Evolutionary conservation across 2,329 filamentous ascomycete species (phyloP).

Genomic region (Colletotrichum siamense): DNA sequence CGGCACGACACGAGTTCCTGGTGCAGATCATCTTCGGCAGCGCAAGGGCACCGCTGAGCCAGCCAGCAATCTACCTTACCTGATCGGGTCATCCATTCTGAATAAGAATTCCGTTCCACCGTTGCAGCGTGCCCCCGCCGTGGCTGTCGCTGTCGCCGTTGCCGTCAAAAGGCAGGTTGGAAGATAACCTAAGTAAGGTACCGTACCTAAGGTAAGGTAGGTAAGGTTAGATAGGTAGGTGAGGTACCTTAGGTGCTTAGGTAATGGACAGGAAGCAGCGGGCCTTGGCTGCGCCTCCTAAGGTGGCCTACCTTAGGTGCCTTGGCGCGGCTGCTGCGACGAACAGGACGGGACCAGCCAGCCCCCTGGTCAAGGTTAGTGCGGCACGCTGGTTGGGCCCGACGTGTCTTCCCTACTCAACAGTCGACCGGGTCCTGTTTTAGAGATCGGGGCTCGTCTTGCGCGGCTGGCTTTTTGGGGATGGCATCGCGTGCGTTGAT

Average conservation of each 20-base stretch:
- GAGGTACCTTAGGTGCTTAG: not conserved
- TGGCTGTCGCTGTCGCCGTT: not conserved
- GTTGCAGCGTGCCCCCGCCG: not conserved
- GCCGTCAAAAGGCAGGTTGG: not conserved
- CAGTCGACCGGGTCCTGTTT: not conserved
- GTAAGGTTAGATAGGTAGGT: not conserved
- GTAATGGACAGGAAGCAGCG: not conserved
- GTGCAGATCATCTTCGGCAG: constrained; percentile 12
- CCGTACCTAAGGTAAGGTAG: not conserved
- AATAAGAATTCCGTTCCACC: not conserved
- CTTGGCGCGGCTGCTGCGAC: not conserved
- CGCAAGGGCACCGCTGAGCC: not conserved
- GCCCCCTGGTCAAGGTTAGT: not conserved
- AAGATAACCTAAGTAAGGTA: not conserved
- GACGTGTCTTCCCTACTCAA: not conserved
- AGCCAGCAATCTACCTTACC: not conserved
- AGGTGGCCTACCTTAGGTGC: no score
- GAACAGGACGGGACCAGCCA: not conserved
- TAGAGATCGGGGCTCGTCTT: not conserved
- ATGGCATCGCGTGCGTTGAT: not conserved
- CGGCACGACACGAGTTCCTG: not conserved
- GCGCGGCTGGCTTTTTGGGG: not conserved
- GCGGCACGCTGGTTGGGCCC: not conserved
- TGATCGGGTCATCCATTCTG: not conserved
- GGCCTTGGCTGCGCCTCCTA: constrained; percentile 6